A percentile compares a stretch with the other conserved stretches of the same genome.
Conservation (phyloP, 1,284 basidiomycete species). For the Xerocomus subilludens region DNA sequence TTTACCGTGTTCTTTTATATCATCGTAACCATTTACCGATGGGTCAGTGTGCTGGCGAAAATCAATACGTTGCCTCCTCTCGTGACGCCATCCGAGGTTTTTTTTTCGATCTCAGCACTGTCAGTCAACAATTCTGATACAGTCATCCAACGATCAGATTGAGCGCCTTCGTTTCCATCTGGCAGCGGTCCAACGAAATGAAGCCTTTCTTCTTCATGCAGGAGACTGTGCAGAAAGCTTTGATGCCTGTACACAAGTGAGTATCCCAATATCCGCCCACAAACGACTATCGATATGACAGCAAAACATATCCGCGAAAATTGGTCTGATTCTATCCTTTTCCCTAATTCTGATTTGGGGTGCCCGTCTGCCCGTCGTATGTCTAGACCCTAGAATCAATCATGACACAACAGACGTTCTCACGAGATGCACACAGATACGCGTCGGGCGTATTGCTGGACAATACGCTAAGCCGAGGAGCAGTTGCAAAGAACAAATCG, state of each 20-base stretch:
- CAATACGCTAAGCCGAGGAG: constrained; percentile 98
- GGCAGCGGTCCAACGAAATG: constrained; percentile 81
- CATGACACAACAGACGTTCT: constrained; percentile 16
- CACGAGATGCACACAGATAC: constrained; percentile 63
- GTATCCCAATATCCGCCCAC: neutral
- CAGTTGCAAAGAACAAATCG: constrained; percentile 84
- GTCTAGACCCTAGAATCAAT: no score
- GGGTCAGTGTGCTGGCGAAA: constrained; percentile 76
- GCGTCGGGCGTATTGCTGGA: constrained; percentile 92
- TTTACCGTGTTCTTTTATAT: neutral
- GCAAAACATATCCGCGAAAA: constrained; percentile 94
- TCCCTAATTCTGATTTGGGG: constrained; percentile 96
- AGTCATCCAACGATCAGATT: constrained; percentile 64
- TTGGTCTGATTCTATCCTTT: constrained; percentile 95
- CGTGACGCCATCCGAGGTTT: constrained; percentile 89
- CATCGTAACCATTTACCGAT: neutral
- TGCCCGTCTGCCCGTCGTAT: constrained; percentile 86
- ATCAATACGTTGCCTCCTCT: constrained; percentile 84
- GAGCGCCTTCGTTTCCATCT: constrained; percentile 87
- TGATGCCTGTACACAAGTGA: constrained; percentile 87
- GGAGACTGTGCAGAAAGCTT: constrained; percentile 98
- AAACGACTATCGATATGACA: constrained; percentile 49
- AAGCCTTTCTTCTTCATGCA: constrained; percentile 95
- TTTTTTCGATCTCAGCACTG: constrained; percentile 36
- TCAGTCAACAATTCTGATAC: constrained; percentile 26